A percentile compares a stretch with the other conserved stretches of the same genome.
These are phyloP conservation scores for Diaporthe caulivora DNA, from an alignment of 2,329 filamentous ascomycete genomes.

Conservation along the genomic window DNA sequence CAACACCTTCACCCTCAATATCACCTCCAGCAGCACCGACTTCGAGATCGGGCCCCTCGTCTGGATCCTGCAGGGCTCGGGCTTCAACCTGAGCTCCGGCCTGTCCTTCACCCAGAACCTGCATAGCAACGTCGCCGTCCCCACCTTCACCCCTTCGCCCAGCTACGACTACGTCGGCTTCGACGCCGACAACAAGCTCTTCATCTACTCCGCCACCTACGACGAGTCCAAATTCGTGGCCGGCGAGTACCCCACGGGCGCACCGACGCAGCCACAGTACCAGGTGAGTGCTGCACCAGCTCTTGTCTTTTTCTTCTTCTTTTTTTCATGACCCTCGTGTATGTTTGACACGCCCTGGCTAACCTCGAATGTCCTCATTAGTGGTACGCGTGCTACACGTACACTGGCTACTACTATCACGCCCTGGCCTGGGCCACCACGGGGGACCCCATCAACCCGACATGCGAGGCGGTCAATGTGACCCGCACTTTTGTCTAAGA, in stretches of 20 bases:
- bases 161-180: slow-evolving; percentile 45
- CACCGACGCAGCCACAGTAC: slow-evolving; percentile 43
- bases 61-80: slow-evolving; percentile 47
- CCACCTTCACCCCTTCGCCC: slow-evolving; percentile 44
- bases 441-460: slow-evolving; percentile 50
- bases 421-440: slow-evolving; percentile 48
- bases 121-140: slow-evolving; percentile 49
- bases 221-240: slow-evolving; percentile 47
- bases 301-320: no score
- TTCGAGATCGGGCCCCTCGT: slow-evolving; percentile 45
- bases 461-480: slow-evolving; percentile 50
- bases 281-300: slow-evolving; percentile 37
- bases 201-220: slow-evolving; percentile 42
- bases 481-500: slow-evolving; percentile 37
- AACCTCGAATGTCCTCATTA: slow-evolving; percentile 2
- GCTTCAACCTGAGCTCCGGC: slow-evolving; percentile 38
- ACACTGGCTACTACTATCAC: slow-evolving; percentile 51
- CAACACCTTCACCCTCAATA: slow-evolving; percentile 51
- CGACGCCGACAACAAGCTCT: slow-evolving; percentile 46
- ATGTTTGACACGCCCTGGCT: background rate
- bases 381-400: slow-evolving; percentile 52
- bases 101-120: slow-evolving; percentile 44
- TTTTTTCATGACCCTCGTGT: background rate
- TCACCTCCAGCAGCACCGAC: slow-evolving; percentile 41
- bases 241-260: slow-evolving; percentile 40